Evolutionary conservation across 2,329 filamentous ascomycete genomes (phyloP).

Genomic region (Plenodomus biglobosus): DNA sequence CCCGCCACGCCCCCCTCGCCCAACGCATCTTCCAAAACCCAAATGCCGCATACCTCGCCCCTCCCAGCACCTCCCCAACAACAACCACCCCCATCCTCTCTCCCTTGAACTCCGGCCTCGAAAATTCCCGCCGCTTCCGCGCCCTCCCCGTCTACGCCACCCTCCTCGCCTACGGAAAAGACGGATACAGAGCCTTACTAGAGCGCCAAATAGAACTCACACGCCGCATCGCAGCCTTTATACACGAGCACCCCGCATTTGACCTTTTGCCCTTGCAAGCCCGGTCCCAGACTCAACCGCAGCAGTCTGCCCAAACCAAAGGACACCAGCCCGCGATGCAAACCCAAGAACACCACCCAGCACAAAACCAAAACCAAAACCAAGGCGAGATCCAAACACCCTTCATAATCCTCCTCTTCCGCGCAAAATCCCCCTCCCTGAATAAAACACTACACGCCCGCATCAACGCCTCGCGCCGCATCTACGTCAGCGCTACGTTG

Average conservation of each 20-base stretch:
- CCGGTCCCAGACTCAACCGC: too few relatives aligned
- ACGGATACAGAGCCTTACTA: slow-evolving; percentile 70
- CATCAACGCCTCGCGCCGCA: slow-evolving; percentile 72
- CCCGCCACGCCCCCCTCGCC: slow-evolving; percentile 48
- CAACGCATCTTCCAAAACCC: slow-evolving; percentile 57
- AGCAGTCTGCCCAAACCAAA: too few relatives aligned
- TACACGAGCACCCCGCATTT: slow-evolving; percentile 64
- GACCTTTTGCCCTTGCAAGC: slow-evolving; percentile 62
- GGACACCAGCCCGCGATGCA: too few relatives aligned
- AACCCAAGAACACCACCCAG: too few relatives aligned
- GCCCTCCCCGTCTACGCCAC: slow-evolving; percentile 87
- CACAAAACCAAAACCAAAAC: too few relatives aligned
- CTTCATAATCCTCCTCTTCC: slow-evolving; percentile 82
- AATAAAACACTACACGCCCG: slow-evolving; percentile 68
- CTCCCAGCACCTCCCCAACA: too few relatives aligned
- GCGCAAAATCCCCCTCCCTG: slow-evolving; percentile 64
- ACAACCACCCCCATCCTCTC: slow-evolving; percentile 62
- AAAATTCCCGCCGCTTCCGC: slow-evolving; percentile 89
- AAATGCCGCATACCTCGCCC: slow-evolving; percentile 77
- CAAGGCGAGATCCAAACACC: too few relatives aligned
- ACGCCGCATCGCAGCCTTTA: slow-evolving; percentile 64
- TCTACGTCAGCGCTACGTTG: slow-evolving; percentile 80
- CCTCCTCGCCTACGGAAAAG: slow-evolving; percentile 70
- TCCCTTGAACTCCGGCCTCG: slow-evolving; percentile 81
- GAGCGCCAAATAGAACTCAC: slow-evolving; percentile 72